Evolutionary conservation across 2,329 filamentous ascomycete species (phyloP).

Genomic region (Mollisia scopiformis): DNA sequence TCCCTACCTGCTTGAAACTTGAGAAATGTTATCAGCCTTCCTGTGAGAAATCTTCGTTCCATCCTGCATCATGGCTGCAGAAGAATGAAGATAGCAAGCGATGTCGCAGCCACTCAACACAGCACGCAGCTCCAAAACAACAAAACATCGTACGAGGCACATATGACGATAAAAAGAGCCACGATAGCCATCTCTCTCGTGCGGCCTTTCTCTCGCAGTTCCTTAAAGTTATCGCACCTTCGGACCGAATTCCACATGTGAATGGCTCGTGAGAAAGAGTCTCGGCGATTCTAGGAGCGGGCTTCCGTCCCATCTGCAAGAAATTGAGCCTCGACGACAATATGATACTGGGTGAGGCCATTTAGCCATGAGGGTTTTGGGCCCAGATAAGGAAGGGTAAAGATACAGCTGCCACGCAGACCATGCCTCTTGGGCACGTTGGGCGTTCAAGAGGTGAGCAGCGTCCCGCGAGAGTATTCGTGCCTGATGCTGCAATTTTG

Average conservation of each 20-base stretch:
- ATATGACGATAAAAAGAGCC: background rate
- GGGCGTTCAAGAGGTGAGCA: background rate
- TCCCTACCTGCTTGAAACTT: background rate
- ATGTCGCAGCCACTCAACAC: background rate
- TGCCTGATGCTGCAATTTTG: background rate
- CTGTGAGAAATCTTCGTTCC: background rate
- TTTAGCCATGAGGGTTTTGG: background rate
- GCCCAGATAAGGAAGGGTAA: background rate
- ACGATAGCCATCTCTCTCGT: background rate
- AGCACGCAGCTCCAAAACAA: background rate
- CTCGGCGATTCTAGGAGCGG: background rate
- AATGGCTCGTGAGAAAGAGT: background rate
- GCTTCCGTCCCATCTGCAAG: background rate
- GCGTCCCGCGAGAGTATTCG: background rate
- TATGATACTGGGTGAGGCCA: background rate
- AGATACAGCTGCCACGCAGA: background rate
- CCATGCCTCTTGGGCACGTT: background rate
- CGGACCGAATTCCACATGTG: background rate
- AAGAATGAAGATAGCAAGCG: background rate
- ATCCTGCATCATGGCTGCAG: background rate
- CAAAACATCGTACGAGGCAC: background rate
- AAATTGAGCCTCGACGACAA: slow-evolving; percentile 3
- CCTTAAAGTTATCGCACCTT: background rate
- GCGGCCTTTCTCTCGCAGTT: background rate
- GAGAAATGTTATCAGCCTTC: background rate